Conservation (phyloP, 2,329 filamentous ascomycete genomes). For the Aspergillus hortae region DNA sequence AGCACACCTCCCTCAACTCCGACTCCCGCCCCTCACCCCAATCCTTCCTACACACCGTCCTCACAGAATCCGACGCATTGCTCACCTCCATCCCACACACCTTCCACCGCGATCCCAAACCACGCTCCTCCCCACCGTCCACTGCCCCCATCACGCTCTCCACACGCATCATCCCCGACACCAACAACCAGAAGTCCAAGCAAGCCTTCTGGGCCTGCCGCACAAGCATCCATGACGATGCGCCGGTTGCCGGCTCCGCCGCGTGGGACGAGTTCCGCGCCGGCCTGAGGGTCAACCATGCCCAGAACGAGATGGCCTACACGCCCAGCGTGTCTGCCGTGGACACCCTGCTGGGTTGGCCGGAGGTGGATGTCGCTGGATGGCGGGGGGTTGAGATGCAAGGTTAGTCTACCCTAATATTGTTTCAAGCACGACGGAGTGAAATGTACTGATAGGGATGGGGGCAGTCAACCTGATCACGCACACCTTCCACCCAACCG, state of each 20-base stretch:
- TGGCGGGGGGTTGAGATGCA: constrained; percentile 25
- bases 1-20: constrained; percentile 23
- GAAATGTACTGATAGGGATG: background rate
- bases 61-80: constrained; percentile 27
- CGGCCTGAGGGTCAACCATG: constrained; percentile 36
- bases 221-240: constrained; percentile 34
- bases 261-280: constrained; percentile 37
- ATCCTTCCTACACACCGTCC: constrained; percentile 19
- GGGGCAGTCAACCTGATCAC: constrained; percentile 32
- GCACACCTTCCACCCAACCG: constrained; percentile 32
- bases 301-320: constrained; percentile 40
- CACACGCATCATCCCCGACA: constrained; percentile 2
- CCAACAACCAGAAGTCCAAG: background rate
- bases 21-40: constrained; percentile 15
- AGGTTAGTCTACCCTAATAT: constrained; percentile 13
- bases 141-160: constrained; percentile 28
- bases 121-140: constrained; percentile 26
- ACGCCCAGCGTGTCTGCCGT: constrained; percentile 34
- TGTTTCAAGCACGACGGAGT: constrained; percentile 1
- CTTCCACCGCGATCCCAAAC: constrained; percentile 25
- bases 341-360: constrained; percentile 29
- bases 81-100: constrained; percentile 24
- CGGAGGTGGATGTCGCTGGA: constrained; percentile 12
- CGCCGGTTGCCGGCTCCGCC: constrained; percentile 29
- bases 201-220: constrained; percentile 41